Base-by-base conservation (phyloP, 768 basidiomycete species). In the Suillus weaverae region DNA sequence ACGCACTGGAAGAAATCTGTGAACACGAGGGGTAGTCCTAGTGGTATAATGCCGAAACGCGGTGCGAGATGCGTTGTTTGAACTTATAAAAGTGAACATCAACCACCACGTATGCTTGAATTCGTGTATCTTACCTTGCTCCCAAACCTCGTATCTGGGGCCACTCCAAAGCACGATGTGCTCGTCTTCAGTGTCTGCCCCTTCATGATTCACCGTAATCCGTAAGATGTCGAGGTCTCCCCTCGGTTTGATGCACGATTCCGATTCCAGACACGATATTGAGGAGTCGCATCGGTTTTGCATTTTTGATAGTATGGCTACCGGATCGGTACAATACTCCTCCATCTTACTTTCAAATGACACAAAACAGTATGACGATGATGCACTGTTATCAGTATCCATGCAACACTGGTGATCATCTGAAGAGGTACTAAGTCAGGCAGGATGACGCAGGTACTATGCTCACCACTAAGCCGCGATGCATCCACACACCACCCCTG, bases 91-190 rank as follows among this genome's bases (percentile, higher is more conserved):
- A 41, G 3, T 32, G 26, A 41, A 59, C 20, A 39, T 38, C 18
- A 32, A 41, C 10, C 18, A 41, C 39, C 16, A 26, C 26, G 30
- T 7, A 59, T 8, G 22, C 56, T 30, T 16, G 22, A 14, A 39
- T 26, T 41, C 26, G 11, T 30, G 18, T 57, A n/a, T 71, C 79
- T 35, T 67, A 88, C 90, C 86, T 81, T 89, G 83, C 61, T 89
- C 85, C 77, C 81, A 83, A 1, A 95, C 80, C 74, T 93, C 91
- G 20, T 69, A 69, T 10, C 76, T 77, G 6, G 90, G 86, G 0
- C 94, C 94, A 64, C 83, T 87, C 91, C 92, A 96, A 3, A 95
- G 72, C 4, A 94, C 74, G 1, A 86, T 78, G 46, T 79, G 72
- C 39, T 81, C 68, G 13, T 38, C 41, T 2, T 13, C 51, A 30